Evolutionary conservation across 495 filamentous ascomycete species (phyloP), one percentile per base, ranked within the genome.

Genomic region (Bacidia gigantensis): DNA sequence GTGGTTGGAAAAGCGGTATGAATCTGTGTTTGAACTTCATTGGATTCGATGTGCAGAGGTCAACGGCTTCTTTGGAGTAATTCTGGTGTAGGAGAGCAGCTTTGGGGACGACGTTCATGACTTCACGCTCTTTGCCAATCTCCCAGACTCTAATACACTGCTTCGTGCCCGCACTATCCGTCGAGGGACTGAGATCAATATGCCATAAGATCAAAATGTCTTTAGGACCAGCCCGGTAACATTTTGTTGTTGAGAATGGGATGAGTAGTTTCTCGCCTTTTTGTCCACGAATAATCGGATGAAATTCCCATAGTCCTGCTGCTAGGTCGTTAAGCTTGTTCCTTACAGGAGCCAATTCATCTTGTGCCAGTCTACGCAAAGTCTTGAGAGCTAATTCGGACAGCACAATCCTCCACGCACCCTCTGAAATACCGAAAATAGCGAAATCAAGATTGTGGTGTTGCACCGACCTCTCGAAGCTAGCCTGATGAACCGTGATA

Each of bases 1-100:
- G 14, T 35, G 14, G 29, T 35, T 7, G 29, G 7, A 14, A 7
- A 35, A 7, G 29, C 29, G 29, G 29, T 7, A 35, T 35, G 29
- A 35, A 35, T 14, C 29, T 35, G 29, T 35, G 29, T 5, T 35
- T 14, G 29, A 51, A 22, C 1, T 24, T 24, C 26, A 29, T 24
- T 7, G 43, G 51, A 3, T 32, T 14, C 22, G 24, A 3, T 18
- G 12, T 39, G 23, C 65, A 67, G 11, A 51, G 42, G 12, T 41
- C 11, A 10, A 58, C 32, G 3, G 14, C 25, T 11, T 64, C 59
- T 2, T 21, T 7, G 3, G 49, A 11, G 29, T 59, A 61, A 22
- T 43, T 45, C 7, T 41, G 25, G 26, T 66, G 64, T 5, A 66
- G 20, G 9, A 39, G 3, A 20, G 53, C 26, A 2, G 65, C 52